These are phyloP conservation scores for Ophiostoma australiae DNA, from an alignment of 2,329 filamentous ascomycete genomes.

Conservation along the genomic window DNA sequence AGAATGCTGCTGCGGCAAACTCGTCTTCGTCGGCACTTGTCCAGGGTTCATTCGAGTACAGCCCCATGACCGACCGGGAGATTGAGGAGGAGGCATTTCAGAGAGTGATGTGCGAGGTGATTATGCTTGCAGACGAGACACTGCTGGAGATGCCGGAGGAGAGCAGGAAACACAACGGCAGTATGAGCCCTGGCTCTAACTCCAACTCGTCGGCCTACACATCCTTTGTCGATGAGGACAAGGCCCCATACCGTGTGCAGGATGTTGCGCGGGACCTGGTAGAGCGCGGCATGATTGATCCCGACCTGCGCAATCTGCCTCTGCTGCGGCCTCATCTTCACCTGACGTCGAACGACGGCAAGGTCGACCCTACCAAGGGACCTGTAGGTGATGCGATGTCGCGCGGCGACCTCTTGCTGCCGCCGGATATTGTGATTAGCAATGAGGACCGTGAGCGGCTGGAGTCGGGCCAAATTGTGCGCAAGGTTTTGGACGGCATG, in stretches of 20 bases:
- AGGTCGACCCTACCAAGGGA: constrained; percentile 13
- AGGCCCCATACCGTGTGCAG: constrained; percentile 11
- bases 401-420: constrained; percentile 27
- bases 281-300: constrained; percentile 22
- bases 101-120: constrained; percentile 19
- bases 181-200: neutral
- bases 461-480: constrained; percentile 53
- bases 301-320: constrained; percentile 9
- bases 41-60: neutral
- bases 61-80: constrained; percentile 10
- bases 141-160: constrained; percentile 7
- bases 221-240: neutral
- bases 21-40: neutral
- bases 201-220: neutral
- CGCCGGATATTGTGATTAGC: constrained; percentile 46
- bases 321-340: constrained; percentile 19
- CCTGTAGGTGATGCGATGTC: constrained; percentile 9
- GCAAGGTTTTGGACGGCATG: constrained; percentile 59
- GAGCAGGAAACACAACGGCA: neutral
- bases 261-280: constrained; percentile 29
- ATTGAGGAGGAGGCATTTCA: constrained; percentile 22
- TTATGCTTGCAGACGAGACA: constrained; percentile 18
- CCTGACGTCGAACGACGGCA: constrained; percentile 9
- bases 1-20: constrained; percentile 1
- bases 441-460: constrained; percentile 53